Evolutionary conservation across 2,329 filamentous ascomycete species (phyloP).

Genomic region (Chalara sp.): DNA sequence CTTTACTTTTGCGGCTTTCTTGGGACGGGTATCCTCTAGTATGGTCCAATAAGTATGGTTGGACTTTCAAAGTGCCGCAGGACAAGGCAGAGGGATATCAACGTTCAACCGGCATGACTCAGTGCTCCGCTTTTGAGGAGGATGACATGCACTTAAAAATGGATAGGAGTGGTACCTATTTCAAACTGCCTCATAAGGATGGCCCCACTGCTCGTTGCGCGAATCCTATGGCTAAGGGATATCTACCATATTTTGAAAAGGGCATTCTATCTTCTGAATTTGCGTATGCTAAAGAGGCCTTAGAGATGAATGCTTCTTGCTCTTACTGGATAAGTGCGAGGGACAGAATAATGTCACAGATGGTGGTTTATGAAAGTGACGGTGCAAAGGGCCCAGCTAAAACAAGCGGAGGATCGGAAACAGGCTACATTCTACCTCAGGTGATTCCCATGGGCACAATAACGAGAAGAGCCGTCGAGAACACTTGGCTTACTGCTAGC

Average conservation of each 20-base stretch:
- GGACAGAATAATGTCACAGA: slow-evolving; percentile 88
- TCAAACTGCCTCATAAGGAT: slow-evolving; percentile 95
- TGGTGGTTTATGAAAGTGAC: slow-evolving; percentile 82
- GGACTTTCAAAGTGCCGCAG: slow-evolving; percentile 76
- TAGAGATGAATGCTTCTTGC: slow-evolving; percentile 98
- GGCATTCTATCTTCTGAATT: slow-evolving; percentile 84
- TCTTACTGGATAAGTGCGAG: slow-evolving; percentile 98
- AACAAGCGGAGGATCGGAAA: slow-evolving; percentile 17
- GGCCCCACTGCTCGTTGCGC: slow-evolving; percentile 78
- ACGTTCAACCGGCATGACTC: slow-evolving; percentile 60
- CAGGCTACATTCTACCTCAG: slow-evolving; percentile 89
- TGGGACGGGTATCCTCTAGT: slow-evolving; percentile 88
- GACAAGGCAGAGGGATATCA: slow-evolving; percentile 57
- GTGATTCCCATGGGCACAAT: slow-evolving; percentile 98
- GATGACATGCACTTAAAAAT: slow-evolving; percentile 57
- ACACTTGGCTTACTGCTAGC: slow-evolving; percentile 95
- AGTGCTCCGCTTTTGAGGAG: slow-evolving; percentile 73
- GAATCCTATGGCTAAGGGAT: slow-evolving; percentile 86
- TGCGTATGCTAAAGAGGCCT: slow-evolving; percentile 82
- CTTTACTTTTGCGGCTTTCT: slow-evolving; percentile 71
- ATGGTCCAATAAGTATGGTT: slow-evolving; percentile 91
- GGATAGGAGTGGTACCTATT: slow-evolving; percentile 64
- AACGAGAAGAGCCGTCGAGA: slow-evolving; percentile 88
- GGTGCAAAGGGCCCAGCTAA: slow-evolving; percentile 22
- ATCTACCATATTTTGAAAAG: slow-evolving; percentile 84